These are phyloP conservation scores for Lipomyces yamanashiensis DNA, from an alignment of 805 yeast genomes.

Conservation along the genomic window DNA sequence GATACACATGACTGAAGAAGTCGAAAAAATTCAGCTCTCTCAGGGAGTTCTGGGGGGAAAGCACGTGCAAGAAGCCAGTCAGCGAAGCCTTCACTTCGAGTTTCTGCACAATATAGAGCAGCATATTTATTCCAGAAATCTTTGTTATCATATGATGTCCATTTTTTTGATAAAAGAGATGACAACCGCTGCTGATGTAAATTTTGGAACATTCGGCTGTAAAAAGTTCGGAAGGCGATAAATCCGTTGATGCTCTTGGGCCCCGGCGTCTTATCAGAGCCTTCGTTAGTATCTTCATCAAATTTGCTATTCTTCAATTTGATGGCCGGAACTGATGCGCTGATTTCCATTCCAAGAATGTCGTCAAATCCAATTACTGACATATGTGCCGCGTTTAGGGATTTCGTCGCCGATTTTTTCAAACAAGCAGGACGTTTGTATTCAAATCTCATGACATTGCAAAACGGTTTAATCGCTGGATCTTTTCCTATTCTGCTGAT, in stretches of 20 bases:
- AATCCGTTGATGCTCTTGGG: slow-evolving; percentile 22
- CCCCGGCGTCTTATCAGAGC: not conserved
- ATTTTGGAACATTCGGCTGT: slow-evolving; percentile 23
- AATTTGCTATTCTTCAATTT: not conserved
- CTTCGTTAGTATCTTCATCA: not conserved
- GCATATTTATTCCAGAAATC: slow-evolving; percentile 30
- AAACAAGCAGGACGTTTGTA: not conserved
- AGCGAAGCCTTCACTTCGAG: slow-evolving; percentile 17
- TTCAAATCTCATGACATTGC: slow-evolving; percentile 21
- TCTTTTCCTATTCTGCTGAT: slow-evolving; percentile 12
- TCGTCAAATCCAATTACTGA: slow-evolving; percentile 18
- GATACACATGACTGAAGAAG: not conserved
- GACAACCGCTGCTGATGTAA: slow-evolving; percentile 25
- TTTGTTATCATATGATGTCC: slow-evolving; percentile 27
- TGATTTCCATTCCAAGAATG: not conserved
- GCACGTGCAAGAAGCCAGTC: slow-evolving; percentile 27
- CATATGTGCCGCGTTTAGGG: slow-evolving; percentile 5
- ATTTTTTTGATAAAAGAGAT: slow-evolving; percentile 20
- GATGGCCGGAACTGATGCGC: slow-evolving; percentile 5
- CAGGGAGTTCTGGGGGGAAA: slow-evolving; percentile 23
- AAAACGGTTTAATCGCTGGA: slow-evolving; percentile 25
- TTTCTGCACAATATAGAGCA: slow-evolving; percentile 21
- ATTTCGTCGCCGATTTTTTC: not conserved
- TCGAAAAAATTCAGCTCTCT: slow-evolving; percentile 1
- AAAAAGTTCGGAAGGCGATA: slow-evolving; percentile 30